Conservation (phyloP, 805 yeast species). For the Metschnikowia similis region DNA sequence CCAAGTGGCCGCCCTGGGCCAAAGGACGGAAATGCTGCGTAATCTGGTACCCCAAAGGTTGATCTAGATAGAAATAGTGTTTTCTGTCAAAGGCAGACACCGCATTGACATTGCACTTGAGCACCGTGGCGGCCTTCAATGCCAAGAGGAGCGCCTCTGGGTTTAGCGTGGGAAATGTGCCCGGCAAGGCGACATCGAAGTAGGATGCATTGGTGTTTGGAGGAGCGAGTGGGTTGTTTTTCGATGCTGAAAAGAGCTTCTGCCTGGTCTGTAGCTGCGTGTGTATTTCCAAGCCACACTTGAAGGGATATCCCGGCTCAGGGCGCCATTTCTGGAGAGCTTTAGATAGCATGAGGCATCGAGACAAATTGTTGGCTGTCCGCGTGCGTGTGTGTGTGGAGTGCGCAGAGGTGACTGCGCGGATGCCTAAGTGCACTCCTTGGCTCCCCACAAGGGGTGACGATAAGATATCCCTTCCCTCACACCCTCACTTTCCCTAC, state of each 20-base stretch:
- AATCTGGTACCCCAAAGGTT: constrained; percentile 92
- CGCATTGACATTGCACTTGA: constrained; percentile 54
- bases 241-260: constrained; percentile 72
- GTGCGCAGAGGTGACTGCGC: background rate
- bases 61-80: constrained; percentile 95
- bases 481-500: background rate
- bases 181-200: constrained; percentile 87
- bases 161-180: constrained; percentile 83
- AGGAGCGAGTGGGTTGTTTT: constrained; percentile 14
- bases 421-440: constrained; percentile 8
- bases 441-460: constrained; percentile 16
- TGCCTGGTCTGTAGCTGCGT: constrained; percentile 73
- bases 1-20: constrained; percentile 62
- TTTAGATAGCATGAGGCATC: constrained; percentile 12
- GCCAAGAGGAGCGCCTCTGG: constrained; percentile 70
- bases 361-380: background rate
- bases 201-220: constrained; percentile 73
- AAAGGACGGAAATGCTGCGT: constrained; percentile 85
- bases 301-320: constrained; percentile 35
- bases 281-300: constrained; percentile 91
- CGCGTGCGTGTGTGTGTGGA: background rate
- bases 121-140: constrained; percentile 64
- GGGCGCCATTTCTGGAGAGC: constrained; percentile 15
- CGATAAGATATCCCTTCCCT: constrained; percentile 10
- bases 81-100: constrained; percentile 81